These are phyloP conservation scores for Ustilago curta DNA, from an alignment of 1,284 basidiomycete species.

Conservation along the genomic window DNA sequence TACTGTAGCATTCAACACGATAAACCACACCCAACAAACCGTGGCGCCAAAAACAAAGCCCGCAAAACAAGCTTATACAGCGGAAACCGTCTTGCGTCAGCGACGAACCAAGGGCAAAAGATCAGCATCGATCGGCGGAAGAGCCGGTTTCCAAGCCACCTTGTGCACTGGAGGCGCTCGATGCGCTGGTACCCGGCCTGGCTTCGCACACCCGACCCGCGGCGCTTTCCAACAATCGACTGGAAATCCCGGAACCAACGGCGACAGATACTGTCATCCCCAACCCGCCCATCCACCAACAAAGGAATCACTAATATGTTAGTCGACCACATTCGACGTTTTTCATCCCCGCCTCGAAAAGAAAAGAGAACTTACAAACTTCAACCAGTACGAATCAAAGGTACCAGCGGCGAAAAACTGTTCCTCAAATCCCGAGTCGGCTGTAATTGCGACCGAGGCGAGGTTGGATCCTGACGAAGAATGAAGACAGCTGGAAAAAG, in stretches of 20 bases:
- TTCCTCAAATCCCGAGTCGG: slow-evolving; percentile 4
- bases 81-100: too few relatives aligned
- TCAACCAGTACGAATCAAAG: slow-evolving; percentile 21
- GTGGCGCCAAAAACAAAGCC: too few relatives aligned
- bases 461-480: not conserved
- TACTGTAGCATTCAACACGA: too few relatives aligned
- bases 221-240: slow-evolving; percentile 15
- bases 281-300: too few relatives aligned
- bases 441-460: slow-evolving; percentile 4
- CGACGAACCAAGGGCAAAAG: slow-evolving; percentile 10
- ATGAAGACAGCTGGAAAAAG: slow-evolving; percentile 1
- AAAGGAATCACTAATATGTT: too few relatives aligned
- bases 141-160: too few relatives aligned
- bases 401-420: slow-evolving; percentile 2
- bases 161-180: too few relatives aligned
- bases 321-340: not conserved
- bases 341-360: not conserved
- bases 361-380: not conserved
- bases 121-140: slow-evolving; percentile 4
- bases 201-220: not conserved
- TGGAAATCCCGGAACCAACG: not conserved
- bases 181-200: not conserved
- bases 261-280: slow-evolving; percentile 10
- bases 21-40: too few relatives aligned
- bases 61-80: too few relatives aligned